A percentile compares a stretch with the other conserved stretches of the same genome.
phyloP scores from a whole-genome alignment of 1,284 basidiomycete genomes.

The Salmacisia buchloeana region DNA sequence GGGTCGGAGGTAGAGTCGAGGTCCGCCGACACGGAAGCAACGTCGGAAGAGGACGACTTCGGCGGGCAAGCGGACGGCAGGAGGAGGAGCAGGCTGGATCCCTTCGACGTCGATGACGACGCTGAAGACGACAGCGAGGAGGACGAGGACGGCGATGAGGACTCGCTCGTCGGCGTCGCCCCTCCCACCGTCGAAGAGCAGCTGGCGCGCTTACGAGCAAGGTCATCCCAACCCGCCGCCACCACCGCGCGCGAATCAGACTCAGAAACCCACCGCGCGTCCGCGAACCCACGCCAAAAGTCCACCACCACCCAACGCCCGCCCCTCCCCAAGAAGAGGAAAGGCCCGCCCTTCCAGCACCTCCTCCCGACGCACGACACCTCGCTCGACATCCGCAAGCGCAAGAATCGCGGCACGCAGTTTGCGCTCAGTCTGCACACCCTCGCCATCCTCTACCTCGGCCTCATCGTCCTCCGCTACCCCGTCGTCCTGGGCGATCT shows the following conservation, averaged over 20 bases:
- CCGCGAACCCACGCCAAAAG: background rate
- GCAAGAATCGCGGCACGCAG: background rate
- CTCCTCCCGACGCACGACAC: background rate
- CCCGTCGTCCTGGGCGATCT: conserved; percentile 35
- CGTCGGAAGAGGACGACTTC: background rate
- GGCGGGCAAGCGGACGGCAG: conserved; percentile 9
- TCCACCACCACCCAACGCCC: background rate
- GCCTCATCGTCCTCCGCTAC: conserved; percentile 28
- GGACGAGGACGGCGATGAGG: conserved; percentile 13
- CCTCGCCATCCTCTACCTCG: conserved; percentile 31
- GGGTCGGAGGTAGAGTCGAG: background rate
- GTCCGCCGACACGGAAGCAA: background rate
- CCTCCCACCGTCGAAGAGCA: background rate
- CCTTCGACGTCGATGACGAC: conserved; percentile 12
- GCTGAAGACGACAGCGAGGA: conserved; percentile 16
- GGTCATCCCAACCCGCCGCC: background rate
- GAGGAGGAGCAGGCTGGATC: conserved; percentile 22
- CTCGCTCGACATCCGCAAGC: background rate
- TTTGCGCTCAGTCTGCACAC: background rate
- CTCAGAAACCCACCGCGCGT: background rate
- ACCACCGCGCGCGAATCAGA: background rate
- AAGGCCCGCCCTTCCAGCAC: no score
- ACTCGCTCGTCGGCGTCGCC: no score
- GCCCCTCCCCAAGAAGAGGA: background rate
- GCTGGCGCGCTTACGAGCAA: background rate